phyloP scores from a whole-genome alignment of 257 asterid species.

The Henckelia pumila region DNA sequence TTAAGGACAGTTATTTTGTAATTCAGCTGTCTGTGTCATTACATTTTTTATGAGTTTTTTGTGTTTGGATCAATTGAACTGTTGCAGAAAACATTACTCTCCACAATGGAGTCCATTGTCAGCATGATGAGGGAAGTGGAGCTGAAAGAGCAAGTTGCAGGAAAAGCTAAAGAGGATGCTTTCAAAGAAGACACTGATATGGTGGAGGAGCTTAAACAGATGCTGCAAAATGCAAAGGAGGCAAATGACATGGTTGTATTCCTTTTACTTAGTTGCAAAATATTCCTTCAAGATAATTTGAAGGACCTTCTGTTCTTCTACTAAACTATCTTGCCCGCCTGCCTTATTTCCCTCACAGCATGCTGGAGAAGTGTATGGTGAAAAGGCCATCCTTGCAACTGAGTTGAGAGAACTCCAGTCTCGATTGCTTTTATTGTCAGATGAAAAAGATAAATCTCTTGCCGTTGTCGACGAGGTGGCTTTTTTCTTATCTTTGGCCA shows the following conservation, averaged over 20 bases:
- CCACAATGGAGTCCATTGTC: slow-evolving; percentile 65
- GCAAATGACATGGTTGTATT: slow-evolving; percentile 71
- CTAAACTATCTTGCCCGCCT: background rate
- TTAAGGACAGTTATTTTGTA: background rate
- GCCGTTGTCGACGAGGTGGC: slow-evolving; percentile 66
- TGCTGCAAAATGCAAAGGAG: slow-evolving; percentile 62
- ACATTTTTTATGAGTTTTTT: background rate
- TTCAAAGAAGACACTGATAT: slow-evolving; percentile 49
- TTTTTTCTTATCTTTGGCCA: background rate
- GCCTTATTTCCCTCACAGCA: slow-evolving; percentile 42
- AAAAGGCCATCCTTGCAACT: slow-evolving; percentile 78
- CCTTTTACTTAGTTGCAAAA: slow-evolving; percentile 19
- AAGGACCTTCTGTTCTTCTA: slow-evolving; percentile 12
- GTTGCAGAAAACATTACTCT: slow-evolving; percentile 61
- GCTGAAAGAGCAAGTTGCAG: slow-evolving; percentile 66
- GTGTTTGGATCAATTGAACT: slow-evolving; percentile 18
- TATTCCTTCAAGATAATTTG: slow-evolving; percentile 5
- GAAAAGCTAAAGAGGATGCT: slow-evolving; percentile 67
- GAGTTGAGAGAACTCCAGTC: slow-evolving; percentile 89
- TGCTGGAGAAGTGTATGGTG: slow-evolving; percentile 92
- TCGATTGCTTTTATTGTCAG: slow-evolving; percentile 71
- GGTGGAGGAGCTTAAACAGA: slow-evolving; percentile 49
- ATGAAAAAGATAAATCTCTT: slow-evolving; percentile 79
- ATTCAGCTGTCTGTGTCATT: background rate
- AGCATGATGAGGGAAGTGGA: slow-evolving; percentile 79